Base-by-base conservation (phyloP, 2,329 filamentous ascomycete species). In the Penicillium oxalicum region DNA sequence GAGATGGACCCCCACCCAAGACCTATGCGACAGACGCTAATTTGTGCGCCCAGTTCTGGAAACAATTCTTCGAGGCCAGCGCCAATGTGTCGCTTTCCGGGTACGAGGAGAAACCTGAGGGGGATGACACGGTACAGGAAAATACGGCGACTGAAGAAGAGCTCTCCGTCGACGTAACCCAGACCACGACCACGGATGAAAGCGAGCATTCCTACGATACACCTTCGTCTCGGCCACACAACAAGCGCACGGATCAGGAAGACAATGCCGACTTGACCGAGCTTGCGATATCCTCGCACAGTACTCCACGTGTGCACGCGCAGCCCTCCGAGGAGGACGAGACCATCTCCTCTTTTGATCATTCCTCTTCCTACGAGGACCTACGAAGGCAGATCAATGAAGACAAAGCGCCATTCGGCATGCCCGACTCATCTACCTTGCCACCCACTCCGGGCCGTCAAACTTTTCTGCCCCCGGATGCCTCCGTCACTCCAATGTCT, bases 21-120 rank as follows among this genome's bases (percentile, higher is more conserved):
- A 4, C 4, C 29, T 32, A 7, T 11, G 29, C 29, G 11, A 32
- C 7, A 7, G 11, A 11, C 4, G 11, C 29, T 32, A 32, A 5
- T 32, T 32, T 11, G 11, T 32, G 29, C 29, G 29, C 42, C 13
- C 63, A 94, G 87, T 98, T 98, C 72, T 98, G 93, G 93, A 98
- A 98, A 72, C 91, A 97, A 75, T 98, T 98, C 76, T 98, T 98
- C 71, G 93, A 98, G 73, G 90, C 93, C 33, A 95, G 91, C 41
- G 93, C 93, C 66, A 97, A 98, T 63, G 91, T 98, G 26, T 95
- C 91, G 9, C 80, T 98, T 9, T 95, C 90, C 0, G 90, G 91
- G 27, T 96, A 98, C 69, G 91, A 95, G 65, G 91, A 95, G 64
- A 77, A 83, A 24, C 81, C 81, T 11, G 67, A 69, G 5, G 73